These are phyloP conservation scores for Danielia oregonensis DNA, from an alignment of 805 yeast genomes.

Conservation along the genomic window DNA sequence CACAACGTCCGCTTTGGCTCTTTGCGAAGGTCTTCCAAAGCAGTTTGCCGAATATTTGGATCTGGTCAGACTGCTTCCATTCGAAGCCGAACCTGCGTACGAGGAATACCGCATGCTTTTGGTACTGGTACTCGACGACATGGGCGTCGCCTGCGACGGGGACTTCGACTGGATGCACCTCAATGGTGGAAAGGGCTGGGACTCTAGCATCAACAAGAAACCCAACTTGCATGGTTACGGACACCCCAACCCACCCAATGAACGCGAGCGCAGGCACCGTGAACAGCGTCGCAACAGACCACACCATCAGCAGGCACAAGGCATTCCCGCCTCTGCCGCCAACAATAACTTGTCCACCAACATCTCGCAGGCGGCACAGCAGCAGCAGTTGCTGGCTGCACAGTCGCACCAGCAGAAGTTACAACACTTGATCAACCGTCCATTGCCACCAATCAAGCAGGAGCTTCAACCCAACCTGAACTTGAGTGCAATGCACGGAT, in stretches of 20 bases:
- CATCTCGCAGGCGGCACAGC: slow-evolving; percentile 20
- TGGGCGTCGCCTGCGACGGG: slow-evolving; percentile 60
- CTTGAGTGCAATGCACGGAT: slow-evolving; percentile 11
- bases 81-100: slow-evolving; percentile 80
- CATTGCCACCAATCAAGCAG: slow-evolving; percentile 46
- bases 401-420: slow-evolving; percentile 47
- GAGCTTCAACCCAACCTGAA: slow-evolving; percentile 25
- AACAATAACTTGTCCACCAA: slow-evolving; percentile 20
- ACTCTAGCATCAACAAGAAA: slow-evolving; percentile 66
- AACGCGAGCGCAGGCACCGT: slow-evolving; percentile 43
- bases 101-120: slow-evolving; percentile 60
- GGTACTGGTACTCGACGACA: slow-evolving; percentile 53
- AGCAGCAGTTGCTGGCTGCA: slow-evolving; percentile 41
- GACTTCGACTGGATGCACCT: slow-evolving; percentile 80
- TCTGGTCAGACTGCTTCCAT: slow-evolving; percentile 63
- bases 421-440: slow-evolving; percentile 46
- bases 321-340: slow-evolving; percentile 13
- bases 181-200: slow-evolving; percentile 82
- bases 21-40: slow-evolving; percentile 73
- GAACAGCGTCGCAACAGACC: slow-evolving; percentile 44
- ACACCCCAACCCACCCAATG: slow-evolving; percentile 57
- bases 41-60: slow-evolving; percentile 74
- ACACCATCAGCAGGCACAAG: slow-evolving; percentile 15
- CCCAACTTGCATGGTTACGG: slow-evolving; percentile 83
- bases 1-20: slow-evolving; percentile 79